phyloP scores from a whole-genome alignment of 2,329 filamentous ascomycete species.

The Ophiostoma sp. region DNA sequence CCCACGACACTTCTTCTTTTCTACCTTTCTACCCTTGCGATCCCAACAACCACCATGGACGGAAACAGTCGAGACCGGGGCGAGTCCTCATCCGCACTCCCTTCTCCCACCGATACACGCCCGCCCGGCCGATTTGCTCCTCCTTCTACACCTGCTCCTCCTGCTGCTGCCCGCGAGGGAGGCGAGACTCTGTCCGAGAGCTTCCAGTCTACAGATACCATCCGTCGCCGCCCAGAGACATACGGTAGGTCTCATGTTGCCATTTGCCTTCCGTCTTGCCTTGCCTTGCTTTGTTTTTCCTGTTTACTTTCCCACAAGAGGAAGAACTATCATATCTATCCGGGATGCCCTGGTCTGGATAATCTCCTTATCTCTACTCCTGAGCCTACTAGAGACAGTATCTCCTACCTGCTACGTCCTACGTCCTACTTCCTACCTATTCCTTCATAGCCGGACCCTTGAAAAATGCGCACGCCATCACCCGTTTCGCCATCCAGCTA shows the following conservation, averaged over 20 bases:
- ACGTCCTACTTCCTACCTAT: background rate
- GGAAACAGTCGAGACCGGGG: slow-evolving; percentile 16
- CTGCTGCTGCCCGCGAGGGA: slow-evolving; percentile 6
- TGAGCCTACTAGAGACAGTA: no score
- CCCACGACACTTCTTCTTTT: background rate
- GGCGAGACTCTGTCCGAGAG: slow-evolving; percentile 47
- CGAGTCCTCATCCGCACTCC: slow-evolving; percentile 18
- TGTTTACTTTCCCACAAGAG: background rate
- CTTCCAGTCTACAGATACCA: slow-evolving; percentile 55
- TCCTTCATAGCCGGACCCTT: background rate
- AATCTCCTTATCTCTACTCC: slow-evolving; percentile 8
- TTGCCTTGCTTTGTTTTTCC: background rate
- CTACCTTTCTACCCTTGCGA: background rate
- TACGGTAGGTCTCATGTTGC: slow-evolving; percentile 48
- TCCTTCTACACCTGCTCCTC: background rate
- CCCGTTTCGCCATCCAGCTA: no score
- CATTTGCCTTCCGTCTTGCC: background rate
- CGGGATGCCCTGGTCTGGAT: background rate
- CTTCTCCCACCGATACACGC: slow-evolving; percentile 21
- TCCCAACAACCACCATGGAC: slow-evolving; percentile 13
- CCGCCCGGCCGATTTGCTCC: slow-evolving; percentile 16
- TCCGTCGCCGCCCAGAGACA: slow-evolving; percentile 52
- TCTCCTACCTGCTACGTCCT: background rate
- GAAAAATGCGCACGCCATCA: background rate
- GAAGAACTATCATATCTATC: background rate